Conservation (phyloP, 2,329 filamentous ascomycete species). For the Apiospora arundinis region DNA sequence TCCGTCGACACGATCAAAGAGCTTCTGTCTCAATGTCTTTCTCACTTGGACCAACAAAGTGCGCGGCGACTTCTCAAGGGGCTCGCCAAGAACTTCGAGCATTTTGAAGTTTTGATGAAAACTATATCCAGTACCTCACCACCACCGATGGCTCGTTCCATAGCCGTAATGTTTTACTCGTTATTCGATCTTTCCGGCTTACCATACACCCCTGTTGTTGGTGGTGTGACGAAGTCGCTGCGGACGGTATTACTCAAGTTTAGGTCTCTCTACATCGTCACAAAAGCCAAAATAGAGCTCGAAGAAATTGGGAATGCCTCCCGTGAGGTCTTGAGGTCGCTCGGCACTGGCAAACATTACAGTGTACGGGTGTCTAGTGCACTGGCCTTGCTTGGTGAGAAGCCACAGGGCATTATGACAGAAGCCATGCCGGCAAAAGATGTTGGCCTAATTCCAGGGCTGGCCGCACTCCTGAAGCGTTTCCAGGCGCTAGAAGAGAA, state of each 20-base stretch:
- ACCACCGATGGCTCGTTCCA: conserved; percentile 25
- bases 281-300: neutral
- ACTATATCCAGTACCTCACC: conserved; percentile 28
- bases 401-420: neutral
- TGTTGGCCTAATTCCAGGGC: conserved; percentile 25
- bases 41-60: conserved; percentile 29
- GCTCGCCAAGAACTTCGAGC: conserved; percentile 31
- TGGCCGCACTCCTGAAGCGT: conserved; percentile 31
- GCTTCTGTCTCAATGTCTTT: conserved; percentile 35
- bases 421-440: neutral
- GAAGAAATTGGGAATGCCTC: neutral
- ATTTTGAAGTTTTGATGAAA: conserved; percentile 32
- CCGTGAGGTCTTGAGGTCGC: neutral
- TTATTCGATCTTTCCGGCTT: conserved; percentile 35
- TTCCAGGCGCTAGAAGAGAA: conserved; percentile 30
- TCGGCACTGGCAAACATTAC: neutral
- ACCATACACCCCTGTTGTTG: conserved; percentile 28
- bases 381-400: neutral
- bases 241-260: neutral
- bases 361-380: neutral
- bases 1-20: conserved; percentile 34
- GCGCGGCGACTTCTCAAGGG: conserved; percentile 35
- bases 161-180: conserved; percentile 33
- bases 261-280: neutral
- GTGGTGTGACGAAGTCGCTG: conserved; percentile 5